Evolutionary conservation across 768 basidiomycete species (phyloP).

Genomic region (Lyophyllum shimeji): DNA sequence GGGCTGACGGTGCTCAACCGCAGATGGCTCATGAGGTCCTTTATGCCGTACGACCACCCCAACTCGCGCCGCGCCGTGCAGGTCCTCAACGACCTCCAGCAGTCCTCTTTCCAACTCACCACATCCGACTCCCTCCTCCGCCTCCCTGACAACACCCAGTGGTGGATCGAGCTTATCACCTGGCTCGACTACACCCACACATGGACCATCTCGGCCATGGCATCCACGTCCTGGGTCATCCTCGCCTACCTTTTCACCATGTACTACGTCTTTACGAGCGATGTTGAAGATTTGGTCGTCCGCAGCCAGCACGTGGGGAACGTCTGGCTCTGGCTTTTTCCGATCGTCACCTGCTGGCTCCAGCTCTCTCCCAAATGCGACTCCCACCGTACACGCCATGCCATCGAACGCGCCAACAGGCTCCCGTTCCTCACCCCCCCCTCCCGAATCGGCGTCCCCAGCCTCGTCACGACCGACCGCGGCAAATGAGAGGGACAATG

Average conservation of each 20-base stretch:
- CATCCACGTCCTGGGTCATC: slow-evolving; percentile 40
- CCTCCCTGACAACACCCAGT: slow-evolving; percentile 35
- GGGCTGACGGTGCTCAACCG: too few species aligned
- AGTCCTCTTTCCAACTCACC: too few species aligned
- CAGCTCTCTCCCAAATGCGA: slow-evolving; percentile 41
- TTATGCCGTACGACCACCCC: too few species aligned
- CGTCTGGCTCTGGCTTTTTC: slow-evolving; percentile 37
- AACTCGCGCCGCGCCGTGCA: too few species aligned
- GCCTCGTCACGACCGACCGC: too few species aligned
- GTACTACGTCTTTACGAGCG: slow-evolving; percentile 25
- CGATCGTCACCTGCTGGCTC: slow-evolving; percentile 34
- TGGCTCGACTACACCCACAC: slow-evolving; percentile 35
- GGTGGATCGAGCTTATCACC: slow-evolving; percentile 32
- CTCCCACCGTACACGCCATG: slow-evolving; percentile 26
- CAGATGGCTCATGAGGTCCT: too few species aligned
- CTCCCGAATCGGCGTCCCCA: too few species aligned
- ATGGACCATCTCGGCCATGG: slow-evolving; percentile 39
- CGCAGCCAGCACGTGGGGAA: slow-evolving; percentile 39
- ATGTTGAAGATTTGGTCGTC: slow-evolving; percentile 15
- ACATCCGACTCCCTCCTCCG: slow-evolving; percentile 30
- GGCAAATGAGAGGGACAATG: too few species aligned
- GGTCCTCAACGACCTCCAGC: too few species aligned
- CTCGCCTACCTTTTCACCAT: slow-evolving; percentile 38
- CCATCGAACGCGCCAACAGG: slow-evolving; percentile 30
- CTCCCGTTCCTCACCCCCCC: too few species aligned